Evolutionary conservation across 805 yeast species (phyloP).

Genomic region (Candida wancherniae): DNA sequence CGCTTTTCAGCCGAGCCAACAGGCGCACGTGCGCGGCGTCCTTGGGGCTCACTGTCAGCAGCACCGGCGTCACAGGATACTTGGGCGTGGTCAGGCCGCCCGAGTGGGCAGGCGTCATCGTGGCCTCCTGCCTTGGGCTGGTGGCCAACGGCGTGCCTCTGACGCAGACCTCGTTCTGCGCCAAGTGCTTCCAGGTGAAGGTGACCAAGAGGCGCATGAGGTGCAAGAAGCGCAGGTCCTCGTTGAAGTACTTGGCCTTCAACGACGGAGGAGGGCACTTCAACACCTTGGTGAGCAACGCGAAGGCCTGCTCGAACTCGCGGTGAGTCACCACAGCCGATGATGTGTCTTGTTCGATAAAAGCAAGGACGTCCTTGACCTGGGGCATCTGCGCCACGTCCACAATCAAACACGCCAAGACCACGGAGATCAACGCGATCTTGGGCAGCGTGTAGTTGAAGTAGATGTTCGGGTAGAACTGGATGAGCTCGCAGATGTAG

Average conservation of each 20-base stretch:
- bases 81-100: conserved; percentile 31
- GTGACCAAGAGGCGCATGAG: conserved; percentile 34
- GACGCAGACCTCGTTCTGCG: conserved; percentile 7
- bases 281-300: conserved; percentile 31
- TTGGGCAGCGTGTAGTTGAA: conserved; percentile 51
- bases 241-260: conserved; percentile 41
- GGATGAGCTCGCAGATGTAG: conserved; percentile 62
- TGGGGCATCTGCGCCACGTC: conserved; percentile 23
- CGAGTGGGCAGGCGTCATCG: conserved; percentile 8
- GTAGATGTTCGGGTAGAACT: conserved; percentile 56
- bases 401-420: conserved; percentile 36
- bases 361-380: conserved; percentile 12
- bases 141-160: conserved; percentile 3
- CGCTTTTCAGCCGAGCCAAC: conserved; percentile 12
- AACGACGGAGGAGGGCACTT: conserved; percentile 45
- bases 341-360: conserved; percentile 13
- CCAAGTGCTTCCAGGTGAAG: conserved; percentile 27
- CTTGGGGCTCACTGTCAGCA: conserved; percentile 19
- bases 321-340: conserved; percentile 6
- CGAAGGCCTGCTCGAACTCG: conserved; percentile 14
- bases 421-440: conserved; percentile 42
- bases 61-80: conserved; percentile 20
- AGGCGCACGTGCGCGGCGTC: conserved; percentile 4
- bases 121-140: conserved; percentile 2
- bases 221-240: conserved; percentile 29